Base-by-base conservation (phyloP, 2,329 filamentous ascomycete genomes). In the Aspergillus melleus region DNA sequence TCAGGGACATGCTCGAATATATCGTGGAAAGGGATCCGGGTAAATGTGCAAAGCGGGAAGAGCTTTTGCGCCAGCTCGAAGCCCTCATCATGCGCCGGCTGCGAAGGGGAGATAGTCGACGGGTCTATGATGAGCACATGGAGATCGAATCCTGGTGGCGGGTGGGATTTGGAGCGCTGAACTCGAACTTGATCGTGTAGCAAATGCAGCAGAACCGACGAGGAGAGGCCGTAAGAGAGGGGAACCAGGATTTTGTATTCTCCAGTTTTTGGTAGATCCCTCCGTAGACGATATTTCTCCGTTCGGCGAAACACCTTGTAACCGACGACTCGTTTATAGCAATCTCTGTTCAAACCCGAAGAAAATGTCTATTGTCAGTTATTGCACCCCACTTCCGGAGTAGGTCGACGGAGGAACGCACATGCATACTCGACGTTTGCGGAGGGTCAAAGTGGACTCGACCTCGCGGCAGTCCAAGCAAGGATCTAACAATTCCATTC, bases 181-280 rank as follows among this genome's bases (percentile, higher is more conserved):
- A 83, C 84, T 64, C 84, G 80, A 50, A 90, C 80, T 70, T 92
- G 90, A 61, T 83, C 79, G 73, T 91, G 85, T 56, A 98, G 80
- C 22, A 96, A 82, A 68, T 94, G 85, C 30, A 96, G 81, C 49
- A 99, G 80, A 14, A 87, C 85, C 14, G 90, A 83, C 0, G 94
- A 98, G 1, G 90, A 95, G 1, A 90, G 80, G 0, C 95, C 94
- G 68, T 92, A 88, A 0, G 93, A 96, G 1, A 97, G 79, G 6
- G 92, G 91, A 20, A 96, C 79, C 19, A 96, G 79, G 52, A 96
- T 84, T 66, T 77, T 84, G 65, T 77, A 79, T 58, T 78, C 77
- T 54, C 77, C 71, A 49, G 77, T 77, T 58, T 76, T 74, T 22
- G 76, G 68, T 9, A 67, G 60, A 54, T 68, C 67, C 66, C 64